phyloP scores from a whole-genome alignment of 2,329 filamentous ascomycete species.

The Pseudogymnoascus sp. region DNA sequence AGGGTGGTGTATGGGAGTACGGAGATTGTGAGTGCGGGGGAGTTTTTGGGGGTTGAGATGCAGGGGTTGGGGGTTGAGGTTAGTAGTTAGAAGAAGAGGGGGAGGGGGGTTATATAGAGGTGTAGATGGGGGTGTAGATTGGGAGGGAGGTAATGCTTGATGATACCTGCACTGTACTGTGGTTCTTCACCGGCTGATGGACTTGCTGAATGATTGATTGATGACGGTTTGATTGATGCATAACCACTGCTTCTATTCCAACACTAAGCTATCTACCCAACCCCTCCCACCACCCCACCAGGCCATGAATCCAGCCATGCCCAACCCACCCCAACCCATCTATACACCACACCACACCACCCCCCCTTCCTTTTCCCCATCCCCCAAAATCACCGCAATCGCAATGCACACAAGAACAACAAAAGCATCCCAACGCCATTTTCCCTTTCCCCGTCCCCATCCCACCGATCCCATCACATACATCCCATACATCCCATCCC shows the following conservation, averaged over 20 bases:
- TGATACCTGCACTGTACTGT: not conserved
- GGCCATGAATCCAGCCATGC: not conserved
- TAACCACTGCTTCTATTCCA: not conserved
- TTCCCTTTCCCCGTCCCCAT: not conserved
- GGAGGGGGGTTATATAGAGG: not conserved
- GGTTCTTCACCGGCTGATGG: not conserved
- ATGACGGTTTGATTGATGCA: not conserved
- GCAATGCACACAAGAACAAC: not conserved
- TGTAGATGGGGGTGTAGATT: not conserved
- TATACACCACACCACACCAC: not conserved
- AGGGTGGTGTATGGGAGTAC: conserved; percentile 93
- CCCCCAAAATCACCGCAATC: not conserved
- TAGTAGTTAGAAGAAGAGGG: not conserved
- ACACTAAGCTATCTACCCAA: not conserved
- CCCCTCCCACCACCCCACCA: not conserved
- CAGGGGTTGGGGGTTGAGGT: conserved; percentile 52
- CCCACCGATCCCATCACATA: not conserved
- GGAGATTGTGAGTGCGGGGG: conserved; percentile 61
- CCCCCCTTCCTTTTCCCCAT: not conserved
- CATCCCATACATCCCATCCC: not conserved
- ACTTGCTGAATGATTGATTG: not conserved
- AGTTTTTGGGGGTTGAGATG: conserved; percentile 57
- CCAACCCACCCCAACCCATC: not conserved
- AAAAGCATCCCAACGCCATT: not conserved
- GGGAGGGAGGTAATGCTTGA: not conserved